Conservation (phyloP, 140 eudicot genomes). For the Cichorium intybus region DNA sequence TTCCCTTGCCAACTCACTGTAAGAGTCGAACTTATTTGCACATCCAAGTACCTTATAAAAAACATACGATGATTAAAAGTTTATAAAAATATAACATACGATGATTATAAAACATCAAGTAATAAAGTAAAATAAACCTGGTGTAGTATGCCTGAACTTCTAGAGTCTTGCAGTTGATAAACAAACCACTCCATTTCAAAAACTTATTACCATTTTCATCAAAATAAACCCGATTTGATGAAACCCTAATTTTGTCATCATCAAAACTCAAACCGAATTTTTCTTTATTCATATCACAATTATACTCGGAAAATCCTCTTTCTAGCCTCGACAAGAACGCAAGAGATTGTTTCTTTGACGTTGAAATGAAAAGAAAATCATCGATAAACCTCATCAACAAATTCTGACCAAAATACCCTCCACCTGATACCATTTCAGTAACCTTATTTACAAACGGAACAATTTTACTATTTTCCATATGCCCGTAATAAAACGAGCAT, state of each 20-base stretch:
- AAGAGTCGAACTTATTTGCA: slow-evolving; percentile 68
- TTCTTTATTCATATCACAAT: slow-evolving; percentile 68
- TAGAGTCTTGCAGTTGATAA: slow-evolving; percentile 64
- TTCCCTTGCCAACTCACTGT: slow-evolving; percentile 53
- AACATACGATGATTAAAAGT: neutral
- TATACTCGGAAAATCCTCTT: slow-evolving; percentile 75
- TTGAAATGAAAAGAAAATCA: slow-evolving; percentile 75
- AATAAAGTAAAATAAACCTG: slow-evolving; percentile 43
- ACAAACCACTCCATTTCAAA: slow-evolving; percentile 87
- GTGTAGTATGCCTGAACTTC: slow-evolving; percentile 98
- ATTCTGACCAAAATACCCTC: slow-evolving; percentile 20
- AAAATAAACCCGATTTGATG: slow-evolving; percentile 41
- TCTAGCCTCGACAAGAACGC: slow-evolving; percentile 60
- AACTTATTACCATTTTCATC: slow-evolving; percentile 63
- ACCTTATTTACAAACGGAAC: slow-evolving; percentile 56
- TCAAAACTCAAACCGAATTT: slow-evolving; percentile 72
- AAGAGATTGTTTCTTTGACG: slow-evolving; percentile 67
- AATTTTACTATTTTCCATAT: slow-evolving; percentile 60
- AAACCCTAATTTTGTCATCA: slow-evolving; percentile 8
- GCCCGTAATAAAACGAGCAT: slow-evolving; percentile 78
- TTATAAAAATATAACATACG: neutral
- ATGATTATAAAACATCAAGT: slow-evolving; percentile 2
- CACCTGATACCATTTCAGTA: too few relatives aligned
- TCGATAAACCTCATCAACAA: slow-evolving; percentile 70
- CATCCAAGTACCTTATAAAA: slow-evolving; percentile 53